These are phyloP conservation scores for Amanita subjunquillea DNA, from an alignment of 768 basidiomycete species.

Conservation along the genomic window DNA sequence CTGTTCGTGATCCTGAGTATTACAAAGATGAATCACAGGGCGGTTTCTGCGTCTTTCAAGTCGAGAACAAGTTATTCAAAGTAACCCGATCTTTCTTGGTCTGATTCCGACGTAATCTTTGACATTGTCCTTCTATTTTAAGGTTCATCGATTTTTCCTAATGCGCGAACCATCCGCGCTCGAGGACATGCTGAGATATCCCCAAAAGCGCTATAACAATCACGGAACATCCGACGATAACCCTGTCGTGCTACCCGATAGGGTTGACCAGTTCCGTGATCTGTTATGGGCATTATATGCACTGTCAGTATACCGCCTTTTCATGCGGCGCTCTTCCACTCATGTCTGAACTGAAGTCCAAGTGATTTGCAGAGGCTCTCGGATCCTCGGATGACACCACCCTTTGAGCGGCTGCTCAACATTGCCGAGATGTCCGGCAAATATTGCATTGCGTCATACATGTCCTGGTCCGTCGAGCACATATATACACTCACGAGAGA, in stretches of 20 bases:
- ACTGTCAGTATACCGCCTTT: constrained; percentile 22
- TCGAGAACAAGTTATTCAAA: constrained; percentile 55
- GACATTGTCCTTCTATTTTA: not conserved
- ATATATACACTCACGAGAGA: constrained; percentile 25
- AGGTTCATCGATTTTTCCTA: constrained; percentile 37
- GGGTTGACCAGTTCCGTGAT: constrained; percentile 34
- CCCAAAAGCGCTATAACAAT: constrained; percentile 12
- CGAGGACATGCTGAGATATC: constrained; percentile 29
- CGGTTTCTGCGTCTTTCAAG: constrained; percentile 50
- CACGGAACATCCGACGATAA: constrained; percentile 20
- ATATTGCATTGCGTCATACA: constrained; percentile 34
- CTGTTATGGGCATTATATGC: constrained; percentile 41
- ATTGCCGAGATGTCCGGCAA: constrained; percentile 37
- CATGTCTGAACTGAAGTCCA: constrained; percentile 17
- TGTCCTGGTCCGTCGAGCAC: constrained; percentile 31
- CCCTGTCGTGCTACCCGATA: constrained; percentile 30
- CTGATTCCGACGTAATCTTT: not conserved
- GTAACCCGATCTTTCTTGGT: constrained; percentile 20
- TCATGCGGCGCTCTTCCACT: not conserved
- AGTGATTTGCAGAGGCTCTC: constrained; percentile 22
- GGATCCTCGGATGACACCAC: constrained; percentile 13
- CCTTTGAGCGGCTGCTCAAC: constrained; percentile 32
- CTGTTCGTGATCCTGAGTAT: constrained; percentile 22
- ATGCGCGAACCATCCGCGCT: constrained; percentile 32
- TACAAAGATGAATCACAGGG: constrained; percentile 24